Evolutionary conservation across 306 rosid genomes (phyloP).

Genomic region (Cucumis melo): DNA sequence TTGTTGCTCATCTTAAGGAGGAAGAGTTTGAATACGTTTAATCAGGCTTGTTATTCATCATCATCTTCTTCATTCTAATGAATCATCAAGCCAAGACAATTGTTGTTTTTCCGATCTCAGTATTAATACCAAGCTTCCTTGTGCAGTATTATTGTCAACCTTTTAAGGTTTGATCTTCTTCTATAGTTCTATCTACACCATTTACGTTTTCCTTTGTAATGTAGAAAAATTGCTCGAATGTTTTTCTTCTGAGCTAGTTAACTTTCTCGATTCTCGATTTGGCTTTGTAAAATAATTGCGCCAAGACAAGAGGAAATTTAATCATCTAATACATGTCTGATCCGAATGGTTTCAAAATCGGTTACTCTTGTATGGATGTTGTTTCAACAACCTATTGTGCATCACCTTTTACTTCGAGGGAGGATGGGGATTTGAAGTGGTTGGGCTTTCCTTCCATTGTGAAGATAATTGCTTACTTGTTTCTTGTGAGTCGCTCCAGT

Average conservation of each 20-base stretch:
- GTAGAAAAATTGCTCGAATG: background rate
- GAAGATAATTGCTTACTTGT: background rate
- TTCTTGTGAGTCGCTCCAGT: background rate
- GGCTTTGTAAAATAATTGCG: background rate
- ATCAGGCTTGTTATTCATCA: background rate
- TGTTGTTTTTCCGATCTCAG: background rate
- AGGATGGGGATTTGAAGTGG: background rate
- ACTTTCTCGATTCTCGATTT: background rate
- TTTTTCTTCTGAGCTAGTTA: background rate
- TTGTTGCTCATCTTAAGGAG: slow-evolving; percentile 80
- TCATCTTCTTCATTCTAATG: background rate
- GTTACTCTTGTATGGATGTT: background rate
- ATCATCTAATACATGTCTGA: background rate
- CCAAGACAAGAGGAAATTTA: background rate
- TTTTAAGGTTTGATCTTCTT: background rate
- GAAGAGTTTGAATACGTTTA: slow-evolving; percentile 71
- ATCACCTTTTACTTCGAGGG: background rate
- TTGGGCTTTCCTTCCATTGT: background rate
- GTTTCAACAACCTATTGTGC: background rate
- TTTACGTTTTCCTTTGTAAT: background rate
- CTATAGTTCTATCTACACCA: background rate
- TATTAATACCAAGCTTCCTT: background rate
- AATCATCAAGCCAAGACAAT: background rate
- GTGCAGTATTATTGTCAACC: slow-evolving; percentile 2
- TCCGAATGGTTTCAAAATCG: background rate